These are phyloP conservation scores for Protomyces inundatus DNA, from an alignment of 1,139 yeast species.

Conservation along the genomic window DNA sequence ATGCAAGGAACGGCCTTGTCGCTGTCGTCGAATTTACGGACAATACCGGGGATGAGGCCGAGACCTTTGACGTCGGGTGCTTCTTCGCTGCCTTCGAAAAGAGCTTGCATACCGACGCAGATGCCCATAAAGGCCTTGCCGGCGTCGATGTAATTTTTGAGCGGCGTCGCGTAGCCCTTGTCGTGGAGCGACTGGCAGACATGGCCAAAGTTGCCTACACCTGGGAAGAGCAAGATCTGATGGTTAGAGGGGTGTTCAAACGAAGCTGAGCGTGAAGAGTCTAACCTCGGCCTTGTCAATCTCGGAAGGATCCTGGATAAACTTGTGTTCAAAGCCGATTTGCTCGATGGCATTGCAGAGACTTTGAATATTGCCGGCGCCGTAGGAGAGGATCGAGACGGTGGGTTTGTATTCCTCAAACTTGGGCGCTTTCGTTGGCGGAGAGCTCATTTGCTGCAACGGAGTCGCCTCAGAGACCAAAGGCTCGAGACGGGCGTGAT, in stretches of 20 bases:
- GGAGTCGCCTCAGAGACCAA: too few species aligned
- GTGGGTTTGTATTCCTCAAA: conserved; percentile 24
- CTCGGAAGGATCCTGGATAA: conserved; percentile 39
- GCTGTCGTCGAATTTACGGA: conserved; percentile 55
- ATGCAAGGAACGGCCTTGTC: conserved; percentile 90
- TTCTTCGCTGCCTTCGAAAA: conserved; percentile 72
- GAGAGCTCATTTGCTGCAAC: conserved; percentile 1
- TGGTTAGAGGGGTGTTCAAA: too few species aligned
- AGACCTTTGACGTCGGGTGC: conserved; percentile 59
- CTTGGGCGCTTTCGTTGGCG: conserved; percentile 18
- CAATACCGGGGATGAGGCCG: conserved; percentile 47
- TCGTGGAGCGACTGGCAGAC: conserved; percentile 65
- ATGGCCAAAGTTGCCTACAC: conserved; percentile 95
- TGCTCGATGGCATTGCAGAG: conserved; percentile 75
- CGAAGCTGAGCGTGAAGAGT: neutral
- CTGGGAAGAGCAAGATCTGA: conserved; percentile 65
- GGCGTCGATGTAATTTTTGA: conserved; percentile 57
- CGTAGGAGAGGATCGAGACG: conserved; percentile 65
- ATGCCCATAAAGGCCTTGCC: conserved; percentile 92
- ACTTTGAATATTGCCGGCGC: conserved; percentile 89
- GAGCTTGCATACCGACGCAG: conserved; percentile 89
- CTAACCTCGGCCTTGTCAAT: conserved; percentile 35
- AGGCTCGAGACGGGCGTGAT: too few species aligned
- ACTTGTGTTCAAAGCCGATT: conserved; percentile 58
- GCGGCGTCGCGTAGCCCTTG: conserved; percentile 60